Evolutionary conservation across 257 asterid species (phyloP).

Genomic region (Ilex asprella): DNA sequence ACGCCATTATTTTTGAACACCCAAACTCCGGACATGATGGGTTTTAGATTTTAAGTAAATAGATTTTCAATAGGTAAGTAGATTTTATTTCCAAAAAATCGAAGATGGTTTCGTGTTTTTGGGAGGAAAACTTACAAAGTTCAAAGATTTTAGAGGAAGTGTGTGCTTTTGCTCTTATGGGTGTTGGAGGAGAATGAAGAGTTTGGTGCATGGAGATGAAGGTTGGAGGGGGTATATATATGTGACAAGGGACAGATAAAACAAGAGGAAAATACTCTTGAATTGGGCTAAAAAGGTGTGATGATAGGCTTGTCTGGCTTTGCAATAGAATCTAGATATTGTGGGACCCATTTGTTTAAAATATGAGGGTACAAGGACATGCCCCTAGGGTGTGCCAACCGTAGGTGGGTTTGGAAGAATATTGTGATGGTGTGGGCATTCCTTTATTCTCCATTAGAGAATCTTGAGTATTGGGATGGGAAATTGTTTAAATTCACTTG

Average conservation of each 20-base stretch:
- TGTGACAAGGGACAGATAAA: constrained; percentile 14
- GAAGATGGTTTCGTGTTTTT: no score
- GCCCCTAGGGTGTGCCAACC: constrained; percentile 12
- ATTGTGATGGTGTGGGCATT: not conserved
- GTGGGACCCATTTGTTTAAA: constrained; percentile 36
- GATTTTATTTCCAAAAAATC: no score
- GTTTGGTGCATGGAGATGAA: constrained; percentile 15
- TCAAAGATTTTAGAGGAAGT: no score
- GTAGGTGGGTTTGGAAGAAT: not conserved
- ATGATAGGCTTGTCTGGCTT: constrained; percentile 34
- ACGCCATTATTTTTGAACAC: constrained; percentile 75
- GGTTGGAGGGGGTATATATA: constrained; percentile 41
- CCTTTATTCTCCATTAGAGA: not conserved
- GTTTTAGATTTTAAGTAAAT: no score
- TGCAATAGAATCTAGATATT: constrained; percentile 46
- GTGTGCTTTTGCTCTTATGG: no score
- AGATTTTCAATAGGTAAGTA: no score
- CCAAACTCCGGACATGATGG: constrained; percentile 82
- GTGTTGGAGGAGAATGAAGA: not conserved
- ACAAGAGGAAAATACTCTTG: constrained; percentile 19
- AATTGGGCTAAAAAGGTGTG: constrained; percentile 34
- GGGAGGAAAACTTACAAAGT: not conserved
- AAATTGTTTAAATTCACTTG: no score
- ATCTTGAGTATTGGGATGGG: not conserved
- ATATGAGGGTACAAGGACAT: constrained; percentile 10